Evolutionary conservation across 2,329 filamentous ascomycete species (phyloP), one percentile per base, ranked within the genome.

Genomic region (Exophiala xenobiotica): DNA sequence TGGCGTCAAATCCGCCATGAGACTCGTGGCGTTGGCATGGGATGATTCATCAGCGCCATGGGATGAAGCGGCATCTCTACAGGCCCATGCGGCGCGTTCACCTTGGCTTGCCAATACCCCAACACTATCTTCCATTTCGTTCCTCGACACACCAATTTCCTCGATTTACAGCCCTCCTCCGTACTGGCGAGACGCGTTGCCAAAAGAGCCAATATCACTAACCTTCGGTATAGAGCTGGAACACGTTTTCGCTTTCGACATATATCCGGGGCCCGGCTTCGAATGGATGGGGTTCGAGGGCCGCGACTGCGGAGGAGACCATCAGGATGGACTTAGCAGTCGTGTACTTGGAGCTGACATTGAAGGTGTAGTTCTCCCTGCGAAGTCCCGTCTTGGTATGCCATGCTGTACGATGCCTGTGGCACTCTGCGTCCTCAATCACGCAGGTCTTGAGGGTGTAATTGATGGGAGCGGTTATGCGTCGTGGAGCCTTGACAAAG

Each of bases 141-240:
- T 35, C 14, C 46, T 49, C 2, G 8, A 42, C 12, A 49, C 46
- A 8, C 38, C 46, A 6, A 14, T 11, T 18, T 49, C 46, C n/a
- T 19, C 18, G 6, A 14, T 12, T 8, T 23, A 5, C 14, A 35
- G 24, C 7, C 22, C 46, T 11, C 46, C 46, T 6, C 12, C 19
- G 19, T 20, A 43, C 11, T 49, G 46, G 46, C 26, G 18, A 14
- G 16, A n/a, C 12, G 20, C 14, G 4, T 20, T 38, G 19, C 39
- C 38, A 8, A 9, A 43, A 37, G 26, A 43, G 12, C 46, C 22
- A 20, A 19, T 49, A 19, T 11, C 11, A 12, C 39, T 49, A 27
- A 49, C 38, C 9, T 49, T 43, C 19, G 46, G 46, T n/a, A 33
- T 49, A 33, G 46, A 49, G 27, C 46, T 49, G 1, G 46, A 49